A percentile compares a stretch with the other conserved stretches of the same genome.
phyloP scores from a whole-genome alignment of 1,284 basidiomycete genomes.

The Pseudomicrostroma phylloplanum region DNA sequence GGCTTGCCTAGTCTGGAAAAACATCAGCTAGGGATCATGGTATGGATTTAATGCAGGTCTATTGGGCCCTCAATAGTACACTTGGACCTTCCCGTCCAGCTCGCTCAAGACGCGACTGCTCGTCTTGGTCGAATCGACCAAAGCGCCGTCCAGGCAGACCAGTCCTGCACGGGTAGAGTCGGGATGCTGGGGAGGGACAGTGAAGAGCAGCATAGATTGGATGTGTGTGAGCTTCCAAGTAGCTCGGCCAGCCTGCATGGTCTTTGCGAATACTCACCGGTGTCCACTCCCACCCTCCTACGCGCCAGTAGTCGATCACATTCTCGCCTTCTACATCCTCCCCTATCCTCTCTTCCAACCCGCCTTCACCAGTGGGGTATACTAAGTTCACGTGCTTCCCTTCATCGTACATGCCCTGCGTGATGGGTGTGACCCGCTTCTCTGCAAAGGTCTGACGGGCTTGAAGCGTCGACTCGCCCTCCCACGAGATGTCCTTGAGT shows the following conservation, averaged over 20 bases:
- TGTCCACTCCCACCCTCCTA: conserved; percentile 72
- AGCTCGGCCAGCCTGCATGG: not conserved
- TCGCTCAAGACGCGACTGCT: conserved; percentile 8
- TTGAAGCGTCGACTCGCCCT: not conserved
- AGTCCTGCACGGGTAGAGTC: conserved; percentile 1
- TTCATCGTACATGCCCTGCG: conserved; percentile 34
- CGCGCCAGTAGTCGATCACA: conserved; percentile 75
- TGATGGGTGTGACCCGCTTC: conserved; percentile 21
- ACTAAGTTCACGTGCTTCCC: conserved; percentile 31
- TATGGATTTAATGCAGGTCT: no score
- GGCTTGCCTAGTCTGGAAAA: no score
- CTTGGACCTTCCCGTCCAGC: conserved; percentile 8
- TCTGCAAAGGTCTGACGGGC: conserved; percentile 17
- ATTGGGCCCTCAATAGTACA: not conserved
- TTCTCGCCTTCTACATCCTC: conserved; percentile 56
- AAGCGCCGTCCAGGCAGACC: conserved; percentile 11
- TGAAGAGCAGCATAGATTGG: no score
- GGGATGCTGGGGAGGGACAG: not conserved
- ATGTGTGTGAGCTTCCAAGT: not conserved
- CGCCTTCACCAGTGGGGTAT: conserved; percentile 15
- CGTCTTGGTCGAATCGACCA: not conserved
- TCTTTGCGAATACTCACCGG: conserved; percentile 4
- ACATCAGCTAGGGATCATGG: no score
- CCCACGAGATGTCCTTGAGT: conserved; percentile 4
- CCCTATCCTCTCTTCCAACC: conserved; percentile 24